Base-by-base conservation (phyloP, 2,329 filamentous ascomycete species). In the Hyphodiscus sp. region DNA sequence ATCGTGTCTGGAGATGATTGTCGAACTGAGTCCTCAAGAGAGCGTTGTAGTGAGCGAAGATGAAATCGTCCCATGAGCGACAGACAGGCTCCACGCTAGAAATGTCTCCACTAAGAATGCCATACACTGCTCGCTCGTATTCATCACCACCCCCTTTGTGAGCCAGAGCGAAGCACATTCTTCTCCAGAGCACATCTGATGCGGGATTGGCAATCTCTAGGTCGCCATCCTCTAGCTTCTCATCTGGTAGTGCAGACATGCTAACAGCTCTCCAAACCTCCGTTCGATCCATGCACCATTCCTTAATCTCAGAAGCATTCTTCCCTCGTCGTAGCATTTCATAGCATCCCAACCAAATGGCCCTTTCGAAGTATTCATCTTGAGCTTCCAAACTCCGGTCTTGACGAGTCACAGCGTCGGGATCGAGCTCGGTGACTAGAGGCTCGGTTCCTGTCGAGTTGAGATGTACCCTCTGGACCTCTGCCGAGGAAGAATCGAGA, bases 261-360 rank as follows among this genome's bases (percentile, higher is more conserved):
- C 87, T 88, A 38, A 92, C 80, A 43, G 90, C 90, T 57, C 92
- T 84, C 92, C 92, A 99, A 57, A 85, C 81, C 71, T 97, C 91
- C 10, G 89, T 89, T 55, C 88, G 81, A 63, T 92, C 87, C 46
- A 86, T 76, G 64, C 91, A 95, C 89, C 91, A 96, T 47, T 91
- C 87, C 51, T 83, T 81, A 58, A 97, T 87, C 41, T 87, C 81
- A 9, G 79, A 72, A 72, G 87, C 82, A 57, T 78, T 82, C 60
- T 83, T 85, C n/a, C 94, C 94, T 45, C 91, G 83, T 47, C 92
- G 84, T 50, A 99, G 76, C 76, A 96, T 88, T 69, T 96, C 90
- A 74, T 91, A 97, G 71, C 89, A 94, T n/a, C 89, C 87, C 56
- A 91, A 79, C 91, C 94, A 97, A 46, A 95, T 88, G 2, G 91